Percentiles rank a stretch among this genome's conserved stretches.
Conservation (phyloP, 208 protist species). For the Entamoeba invadens region DNA sequence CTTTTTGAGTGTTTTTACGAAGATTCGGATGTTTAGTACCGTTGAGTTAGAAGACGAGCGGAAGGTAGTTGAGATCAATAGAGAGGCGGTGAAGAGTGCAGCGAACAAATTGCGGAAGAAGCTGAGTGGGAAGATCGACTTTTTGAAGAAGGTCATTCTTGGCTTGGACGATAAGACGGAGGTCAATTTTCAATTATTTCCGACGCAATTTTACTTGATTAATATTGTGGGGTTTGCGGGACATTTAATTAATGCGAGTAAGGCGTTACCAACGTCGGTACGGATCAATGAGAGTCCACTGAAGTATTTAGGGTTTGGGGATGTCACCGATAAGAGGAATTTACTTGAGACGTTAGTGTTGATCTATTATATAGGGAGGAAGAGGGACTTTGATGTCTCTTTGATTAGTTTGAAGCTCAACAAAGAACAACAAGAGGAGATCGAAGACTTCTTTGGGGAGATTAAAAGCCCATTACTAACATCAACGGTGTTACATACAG, state of each 20-base stretch:
- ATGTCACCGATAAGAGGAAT: neutral
- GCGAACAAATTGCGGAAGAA: neutral
- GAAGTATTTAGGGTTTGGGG: neutral
- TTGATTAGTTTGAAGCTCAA: neutral
- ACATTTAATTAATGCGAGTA: no score
- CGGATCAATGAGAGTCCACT: neutral
- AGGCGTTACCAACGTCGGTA: neutral
- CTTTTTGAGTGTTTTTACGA: neutral
- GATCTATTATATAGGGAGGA: neutral
- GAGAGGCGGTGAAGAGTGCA: neutral
- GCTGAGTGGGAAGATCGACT: no score
- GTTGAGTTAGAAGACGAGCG: neutral
- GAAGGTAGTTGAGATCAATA: neutral
- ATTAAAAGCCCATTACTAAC: neutral
- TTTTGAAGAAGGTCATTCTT: neutral
- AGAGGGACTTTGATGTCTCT: neutral
- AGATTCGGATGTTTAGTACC: neutral
- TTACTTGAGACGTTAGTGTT: neutral
- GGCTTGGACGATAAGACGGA: neutral
- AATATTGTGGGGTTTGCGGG: neutral
- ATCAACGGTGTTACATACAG: neutral
- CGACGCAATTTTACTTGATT: neutral
- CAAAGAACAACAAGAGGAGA: neutral
- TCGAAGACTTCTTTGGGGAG: neutral
- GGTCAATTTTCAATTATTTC: neutral